Conservation (phyloP, 2,329 filamentous ascomycete species). For the Alternaria tenuissima region DNA sequence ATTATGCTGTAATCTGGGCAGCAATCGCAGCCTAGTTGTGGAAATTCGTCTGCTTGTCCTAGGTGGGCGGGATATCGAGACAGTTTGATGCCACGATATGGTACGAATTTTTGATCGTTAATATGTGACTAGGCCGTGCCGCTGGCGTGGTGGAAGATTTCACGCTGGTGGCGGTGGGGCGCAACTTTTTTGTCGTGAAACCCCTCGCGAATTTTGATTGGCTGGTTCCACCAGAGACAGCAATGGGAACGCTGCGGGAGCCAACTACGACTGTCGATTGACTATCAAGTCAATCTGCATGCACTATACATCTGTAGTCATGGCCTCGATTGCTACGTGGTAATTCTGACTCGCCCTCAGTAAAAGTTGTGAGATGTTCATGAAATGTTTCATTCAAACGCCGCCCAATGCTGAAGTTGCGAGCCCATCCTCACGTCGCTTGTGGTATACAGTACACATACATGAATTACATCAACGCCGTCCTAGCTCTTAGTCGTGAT, state of each 20-base stretch:
- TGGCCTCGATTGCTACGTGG: neutral
- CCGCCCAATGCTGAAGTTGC: constrained; percentile 34
- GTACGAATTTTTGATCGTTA: neutral
- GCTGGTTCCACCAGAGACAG: neutral
- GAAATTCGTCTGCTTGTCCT: neutral
- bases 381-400: constrained; percentile 16
- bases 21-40: neutral
- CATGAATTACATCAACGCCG: constrained; percentile 4
- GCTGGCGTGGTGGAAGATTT: constrained; percentile 23
- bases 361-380: neutral
- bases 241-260: neutral
- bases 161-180: constrained; percentile 29
- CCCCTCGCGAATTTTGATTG: constrained; percentile 15
- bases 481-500: neutral
- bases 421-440: constrained; percentile 8
- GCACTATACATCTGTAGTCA: neutral
- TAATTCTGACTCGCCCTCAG: neutral
- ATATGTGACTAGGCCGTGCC: constrained; percentile 7
- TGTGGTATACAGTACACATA: constrained; percentile 28
- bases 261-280: neutral
- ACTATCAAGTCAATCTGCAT: neutral
- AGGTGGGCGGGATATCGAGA: neutral
- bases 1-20: neutral
- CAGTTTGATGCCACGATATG: neutral
- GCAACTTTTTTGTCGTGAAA: constrained; percentile 17